Evolutionary conservation across 176 grass and related monocot species (phyloP), one percentile per base, ranked within the genome.

Genomic region (Phyllostachys edulis): DNA sequence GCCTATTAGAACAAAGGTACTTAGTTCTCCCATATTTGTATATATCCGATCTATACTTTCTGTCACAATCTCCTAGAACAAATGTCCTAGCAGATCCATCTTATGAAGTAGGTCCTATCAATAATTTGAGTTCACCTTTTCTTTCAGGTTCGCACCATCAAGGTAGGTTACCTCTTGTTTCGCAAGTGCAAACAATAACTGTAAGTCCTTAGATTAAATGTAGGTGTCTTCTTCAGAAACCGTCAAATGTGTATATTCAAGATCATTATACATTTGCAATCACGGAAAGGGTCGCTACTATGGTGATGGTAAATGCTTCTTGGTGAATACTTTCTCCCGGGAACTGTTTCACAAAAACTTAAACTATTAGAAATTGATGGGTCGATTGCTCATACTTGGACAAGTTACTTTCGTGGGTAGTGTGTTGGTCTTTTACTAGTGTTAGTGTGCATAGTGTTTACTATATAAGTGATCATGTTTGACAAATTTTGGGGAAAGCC

Each of bases 1-100:
- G 34, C 94, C 96, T 85, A 93, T 99, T 82, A 90, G 90, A 94
- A 99, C 97, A 85, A 99, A 99, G 97, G 93, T 99, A 96, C 72
- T 24, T 16, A 79, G 10, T 66, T 85, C 39, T 66, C 60, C 23
- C 67, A 73, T 84, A 54, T 66, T 46, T 84, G 5, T 11, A 21
- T 75, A 39, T 71, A 18, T 56, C 16, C 12, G 34, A 85, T 56
- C 37, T 44, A 8, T 79, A 27, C 11, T 47, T 14, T 47, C 32
- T 71, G 47, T 66, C 37, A 7, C 36, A 71, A 5, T 79, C 50
- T 57, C 69, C 69, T 80, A 86, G 55, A 82, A 69, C 27, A 66
- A 49, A 72, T 26, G 14, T 17, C 46, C 21, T 38, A 61, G 39
- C 40, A 51, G 13, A 75, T 59, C 69, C 4, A 20, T 15, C 67